Evolutionary conservation across 2,329 filamentous ascomycete species (phyloP).

Genomic region (Aspergillus piperis): DNA sequence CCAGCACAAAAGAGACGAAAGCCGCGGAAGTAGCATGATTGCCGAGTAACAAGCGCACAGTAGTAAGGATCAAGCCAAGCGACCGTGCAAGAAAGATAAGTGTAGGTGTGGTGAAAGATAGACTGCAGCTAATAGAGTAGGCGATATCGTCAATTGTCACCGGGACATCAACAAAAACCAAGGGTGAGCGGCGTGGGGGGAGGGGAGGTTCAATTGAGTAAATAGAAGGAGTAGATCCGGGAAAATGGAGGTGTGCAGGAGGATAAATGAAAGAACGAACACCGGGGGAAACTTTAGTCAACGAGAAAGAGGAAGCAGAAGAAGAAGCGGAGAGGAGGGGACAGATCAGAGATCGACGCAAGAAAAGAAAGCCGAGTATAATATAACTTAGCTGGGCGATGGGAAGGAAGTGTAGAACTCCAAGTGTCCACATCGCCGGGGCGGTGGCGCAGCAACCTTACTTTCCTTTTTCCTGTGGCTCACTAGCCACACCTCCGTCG

Average conservation of each 20-base stretch:
- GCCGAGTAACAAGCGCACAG: neutral
- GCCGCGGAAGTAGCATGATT: conserved; percentile 37
- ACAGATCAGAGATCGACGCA: conserved; percentile 8
- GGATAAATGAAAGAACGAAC: conserved; percentile 2
- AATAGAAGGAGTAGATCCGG: conserved; percentile 30
- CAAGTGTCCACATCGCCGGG: conserved; percentile 28
- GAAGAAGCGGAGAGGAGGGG: conserved; percentile 11
- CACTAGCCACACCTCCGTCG: conserved; percentile 21
- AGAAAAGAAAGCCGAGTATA: neutral
- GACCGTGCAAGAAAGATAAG: conserved; percentile 11
- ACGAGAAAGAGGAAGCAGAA: neutral
- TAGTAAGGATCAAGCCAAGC: neutral
- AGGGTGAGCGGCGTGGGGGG: neutral
- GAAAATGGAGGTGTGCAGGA: conserved; percentile 12
- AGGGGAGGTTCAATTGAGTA: conserved; percentile 27
- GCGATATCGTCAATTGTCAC: conserved; percentile 22
- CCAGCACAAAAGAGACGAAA: conserved; percentile 39
- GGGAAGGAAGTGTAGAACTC: conserved; percentile 3
- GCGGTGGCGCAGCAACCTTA: conserved; percentile 19
- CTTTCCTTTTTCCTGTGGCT: neutral
- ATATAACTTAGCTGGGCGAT: neutral
- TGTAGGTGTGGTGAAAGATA: conserved; percentile 13
- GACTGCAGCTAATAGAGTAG: conserved; percentile 21
- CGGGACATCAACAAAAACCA: conserved; percentile 45
- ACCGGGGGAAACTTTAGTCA: neutral